Evolutionary conservation across 192 early-diverging fungal species (phyloP), one percentile per base, ranked within the genome.

Genomic region (Lobosporangium transversale): DNA sequence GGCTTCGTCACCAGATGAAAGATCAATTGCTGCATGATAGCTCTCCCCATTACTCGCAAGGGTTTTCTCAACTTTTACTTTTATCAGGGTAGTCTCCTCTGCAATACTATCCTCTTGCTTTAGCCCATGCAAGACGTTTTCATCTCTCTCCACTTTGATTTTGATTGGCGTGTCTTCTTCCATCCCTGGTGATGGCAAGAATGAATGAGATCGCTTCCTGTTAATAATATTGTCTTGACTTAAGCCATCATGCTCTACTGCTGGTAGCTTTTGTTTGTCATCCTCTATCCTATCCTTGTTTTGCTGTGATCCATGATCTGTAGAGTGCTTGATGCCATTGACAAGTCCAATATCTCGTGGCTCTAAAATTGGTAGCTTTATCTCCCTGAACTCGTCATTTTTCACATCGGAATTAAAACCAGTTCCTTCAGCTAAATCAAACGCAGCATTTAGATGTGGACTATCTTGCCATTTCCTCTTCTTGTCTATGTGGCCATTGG

Each of bases 121-220:
- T 24, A 31, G 21, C 18, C 44, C 20, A n/a, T 12, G 1, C 2
- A 49, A 31, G 48, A 24, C 3, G 14, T 33, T 37, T 11, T 27
- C 23, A 9, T 40, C 33, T 36, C 29, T 53, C 24, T 62, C 58
- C 26, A 31, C 1, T 35, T 61, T 60, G 44, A 61, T 29, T 27
- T 69, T 53, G 8, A 47, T 44, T 23, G 33, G 23, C 4, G 27
- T 40, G 10, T 56, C 51, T 12, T 69, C 67, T 31, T 48, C 52
- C 9, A 54, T 48, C 43, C 35, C 21, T 1, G 30, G 52, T 37
- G 42, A 54, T n/a, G 57, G 23, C 18, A 53, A 61, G 35, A 71
- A 71, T 0, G 69, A 63, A 10, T 48, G 53, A 18, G 69, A 71
- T 8, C 69, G 69, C 6, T 61, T 10, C 26, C 61, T 55, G 29